phyloP scores from a whole-genome alignment of 176 grass and related monocot genomes.

The Echinochloa phyllopogon region DNA sequence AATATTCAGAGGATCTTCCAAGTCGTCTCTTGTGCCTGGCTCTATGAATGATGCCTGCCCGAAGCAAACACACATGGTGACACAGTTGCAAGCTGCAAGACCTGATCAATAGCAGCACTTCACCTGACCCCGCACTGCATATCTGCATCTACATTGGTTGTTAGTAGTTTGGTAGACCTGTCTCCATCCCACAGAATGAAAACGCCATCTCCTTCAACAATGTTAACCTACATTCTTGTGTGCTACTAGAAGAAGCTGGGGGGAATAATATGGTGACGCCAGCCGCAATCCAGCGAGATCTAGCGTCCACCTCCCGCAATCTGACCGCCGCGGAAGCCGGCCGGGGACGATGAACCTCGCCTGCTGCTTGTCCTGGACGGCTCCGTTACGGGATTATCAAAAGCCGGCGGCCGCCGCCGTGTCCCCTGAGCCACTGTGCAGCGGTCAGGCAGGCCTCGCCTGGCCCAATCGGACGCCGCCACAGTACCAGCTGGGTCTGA shows the following conservation, averaged over 20 bases:
- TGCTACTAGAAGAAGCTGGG: background rate
- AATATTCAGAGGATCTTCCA: background rate
- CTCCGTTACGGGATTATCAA: background rate
- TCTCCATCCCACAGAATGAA: background rate
- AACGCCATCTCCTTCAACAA: background rate
- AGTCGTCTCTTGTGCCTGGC: background rate
- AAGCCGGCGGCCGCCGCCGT: conserved; percentile 29
- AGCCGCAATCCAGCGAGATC: conserved; percentile 32
- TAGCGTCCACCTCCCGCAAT: background rate
- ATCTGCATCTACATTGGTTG: background rate
- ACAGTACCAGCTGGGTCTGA: background rate
- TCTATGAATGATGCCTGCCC: background rate
- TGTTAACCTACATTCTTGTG: background rate
- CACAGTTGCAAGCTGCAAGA: background rate
- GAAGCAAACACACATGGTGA: background rate
- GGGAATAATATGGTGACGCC: conserved; percentile 18
- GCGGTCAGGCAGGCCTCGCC: background rate
- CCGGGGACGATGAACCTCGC: conserved; percentile 10
- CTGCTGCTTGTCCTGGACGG: background rate
- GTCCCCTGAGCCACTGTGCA: conserved; percentile 26
- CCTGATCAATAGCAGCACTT: background rate
- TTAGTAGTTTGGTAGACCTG: conserved; percentile 5
- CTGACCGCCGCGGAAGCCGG: background rate
- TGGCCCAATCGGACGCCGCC: conserved; percentile 32
- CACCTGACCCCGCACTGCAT: background rate